Base-by-base conservation (phyloP, 148 eudicot genomes). In the Heliosperma pusillum region DNA sequence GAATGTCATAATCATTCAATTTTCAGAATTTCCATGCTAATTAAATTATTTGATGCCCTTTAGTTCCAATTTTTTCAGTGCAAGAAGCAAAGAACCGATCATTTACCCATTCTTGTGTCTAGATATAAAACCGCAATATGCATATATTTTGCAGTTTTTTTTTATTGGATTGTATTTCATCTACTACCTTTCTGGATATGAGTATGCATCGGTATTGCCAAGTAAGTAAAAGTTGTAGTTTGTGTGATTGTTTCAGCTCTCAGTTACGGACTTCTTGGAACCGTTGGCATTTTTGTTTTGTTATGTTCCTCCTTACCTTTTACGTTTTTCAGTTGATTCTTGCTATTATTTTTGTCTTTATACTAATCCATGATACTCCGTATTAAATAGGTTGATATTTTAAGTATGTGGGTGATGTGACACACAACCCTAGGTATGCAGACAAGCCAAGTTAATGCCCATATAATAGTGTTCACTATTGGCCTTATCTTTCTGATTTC, bases 1-100 rank as follows among this genome's bases (percentile, higher is more conserved):
- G 30, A 26, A 62, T 73, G 75, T 22, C 71, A 69, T 33, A 71
- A 65, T 30, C 58, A 56, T 25, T 67, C 72, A 65, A 36, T 66
- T 60, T 80, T 72, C 24, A 2, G 25, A 12, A 13, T n/a, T n/a
- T 66, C 42, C 33, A 8, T n/a, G 20, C 12, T 66, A 58, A n/a
- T 33, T 65, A 66, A 66, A 75, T 65, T 71, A 79, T 17, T 11
- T 3, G 22, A 44, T 20, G 7, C 52, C 71, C 19, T 67, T 33
- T 36, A 17, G 1, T 67, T 33, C n/a, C 24, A 7, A 65, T 12
- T 21, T 21, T 11, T 1, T 33, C 36, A 2, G 69, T 65, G 40
- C 45, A 65, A 65, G 20, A 33, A 16, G 13, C 69, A 30, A 33
- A 65, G 65, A 10, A 33, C 45, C 47, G 22, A 30, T 22, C n/a